Evolutionary conservation across 192 early-diverging fungal species (phyloP).

Genomic region (Rhizophagus sp.): DNA sequence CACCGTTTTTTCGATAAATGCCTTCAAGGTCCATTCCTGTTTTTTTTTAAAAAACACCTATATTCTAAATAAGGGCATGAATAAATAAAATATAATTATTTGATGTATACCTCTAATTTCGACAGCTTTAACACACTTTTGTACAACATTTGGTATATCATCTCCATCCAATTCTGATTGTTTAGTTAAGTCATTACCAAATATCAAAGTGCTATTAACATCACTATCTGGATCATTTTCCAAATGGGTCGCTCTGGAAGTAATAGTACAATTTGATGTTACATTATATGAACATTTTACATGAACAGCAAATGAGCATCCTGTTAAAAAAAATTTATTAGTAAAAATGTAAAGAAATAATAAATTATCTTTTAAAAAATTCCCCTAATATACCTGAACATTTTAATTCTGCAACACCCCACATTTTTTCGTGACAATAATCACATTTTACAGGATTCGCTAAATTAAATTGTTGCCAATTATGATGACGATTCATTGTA

Average conservation of each 20-base stretch:
- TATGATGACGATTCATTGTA: slow-evolving; percentile 34
- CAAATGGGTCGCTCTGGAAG: neutral
- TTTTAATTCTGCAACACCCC: slow-evolving; percentile 48
- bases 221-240: slow-evolving; percentile 37
- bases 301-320: slow-evolving; percentile 51
- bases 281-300: slow-evolving; percentile 41
- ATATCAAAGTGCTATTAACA: slow-evolving; percentile 46
- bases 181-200: slow-evolving; percentile 62
- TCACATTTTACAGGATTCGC: slow-evolving; percentile 51
- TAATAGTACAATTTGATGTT: slow-evolving; percentile 14
- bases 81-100: neutral
- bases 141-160: slow-evolving; percentile 67
- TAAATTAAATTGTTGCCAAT: slow-evolving; percentile 45
- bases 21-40: slow-evolving; percentile 69
- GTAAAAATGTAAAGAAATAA: neutral
- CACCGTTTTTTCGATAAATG: slow-evolving; percentile 80
- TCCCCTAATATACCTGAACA: slow-evolving; percentile 43
- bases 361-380: neutral
- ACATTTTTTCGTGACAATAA: slow-evolving; percentile 58
- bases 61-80: neutral
- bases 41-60: neutral
- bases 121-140: slow-evolving; percentile 67
- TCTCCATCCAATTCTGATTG: slow-evolving; percentile 59
- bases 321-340: slow-evolving; percentile 23
- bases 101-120: slow-evolving; percentile 43